Base-by-base conservation (phyloP, 1,139 yeast genomes). In the Diutina sp. region DNA sequence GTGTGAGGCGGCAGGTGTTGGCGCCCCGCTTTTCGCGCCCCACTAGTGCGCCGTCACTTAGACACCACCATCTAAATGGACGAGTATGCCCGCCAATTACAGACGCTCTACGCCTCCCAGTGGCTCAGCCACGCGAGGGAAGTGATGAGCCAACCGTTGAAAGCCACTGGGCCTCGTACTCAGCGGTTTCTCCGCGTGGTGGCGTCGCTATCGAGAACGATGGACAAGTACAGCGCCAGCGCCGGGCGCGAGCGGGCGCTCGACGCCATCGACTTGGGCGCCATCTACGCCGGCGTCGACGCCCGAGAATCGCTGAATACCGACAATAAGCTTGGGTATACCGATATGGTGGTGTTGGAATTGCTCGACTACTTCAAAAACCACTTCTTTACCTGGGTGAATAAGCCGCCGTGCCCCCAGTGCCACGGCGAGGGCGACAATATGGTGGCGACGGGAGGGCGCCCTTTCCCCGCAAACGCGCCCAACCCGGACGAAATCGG, bases 361-460 rank as follows among this genome's bases (percentile, higher is more conserved):
- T 68, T 88, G 21, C 73, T 91, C 46, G 69, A 76, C 52, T 91
- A 95, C 82, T 91, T 86, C 71, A 90, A 90, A 63, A 73, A 84
- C 55, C 84, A 81, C 54, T 90, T 89, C 71, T 91, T 93, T 71
- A 73, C 71, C 46, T 91, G 98, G 98, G 84, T 89, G 14, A 85
- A 86, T 63, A 77, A 77, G 51, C 91, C 95, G 0, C 66, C 72
- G 8, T 90, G 97, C 64, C 67, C 73, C 0, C 58, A 55, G 0
- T 90, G 97, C 66, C 32, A 52, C 12, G 38, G 32, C 1, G 60
- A 58, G 11, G 77, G 76, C 0, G 64, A 62, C 5, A 67, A 68
- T 44, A 69, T 82, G n/a, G 58, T 58, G 3, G 62, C 66, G 0
- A 57, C 68, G 0, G 78, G 60, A 58, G 6, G 7, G 66, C 69